Percentiles rank a stretch among this genome's conserved stretches.
Conservation (phyloP, 2,329 filamentous ascomycete genomes). For the Fusarium acutatum region DNA sequence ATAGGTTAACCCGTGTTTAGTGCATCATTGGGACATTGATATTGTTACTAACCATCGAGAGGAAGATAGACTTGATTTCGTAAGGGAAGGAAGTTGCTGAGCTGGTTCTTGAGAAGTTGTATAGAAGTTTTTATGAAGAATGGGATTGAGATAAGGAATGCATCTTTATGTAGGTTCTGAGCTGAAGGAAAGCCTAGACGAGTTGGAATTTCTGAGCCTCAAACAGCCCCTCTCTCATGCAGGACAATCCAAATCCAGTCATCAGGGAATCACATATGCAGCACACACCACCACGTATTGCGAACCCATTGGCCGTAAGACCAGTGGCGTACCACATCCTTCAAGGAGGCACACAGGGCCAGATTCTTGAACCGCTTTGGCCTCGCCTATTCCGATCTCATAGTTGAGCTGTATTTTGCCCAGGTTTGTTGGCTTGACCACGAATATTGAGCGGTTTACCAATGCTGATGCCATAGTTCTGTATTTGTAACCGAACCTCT, state of each 20-base stretch:
- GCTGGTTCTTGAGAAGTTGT: background rate
- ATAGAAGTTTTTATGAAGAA: rapidly evolving
- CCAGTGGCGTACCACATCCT: background rate
- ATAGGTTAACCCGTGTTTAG: rapidly evolving
- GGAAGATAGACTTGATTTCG: background rate
- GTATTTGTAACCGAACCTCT: background rate
- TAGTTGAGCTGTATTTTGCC: background rate
- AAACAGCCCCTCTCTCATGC: background rate
- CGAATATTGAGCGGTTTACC: background rate
- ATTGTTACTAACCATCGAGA: background rate
- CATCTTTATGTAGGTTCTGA: background rate
- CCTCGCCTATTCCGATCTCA: background rate
- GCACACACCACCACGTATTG: background rate
- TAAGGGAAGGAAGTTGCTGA: background rate
- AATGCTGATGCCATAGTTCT: background rate
- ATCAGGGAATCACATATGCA: background rate
- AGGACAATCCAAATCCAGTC: background rate
- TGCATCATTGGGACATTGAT: background rate
- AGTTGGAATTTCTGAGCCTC: background rate
- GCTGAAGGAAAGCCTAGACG: background rate
- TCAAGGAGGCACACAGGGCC: background rate
- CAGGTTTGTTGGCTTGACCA: background rate
- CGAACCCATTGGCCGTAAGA: background rate
- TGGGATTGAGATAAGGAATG: background rate
- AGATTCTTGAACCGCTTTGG: background rate